phyloP scores from a whole-genome alignment of 1,284 basidiomycete genomes.

The Cryptococcus deneoformans region DNA sequence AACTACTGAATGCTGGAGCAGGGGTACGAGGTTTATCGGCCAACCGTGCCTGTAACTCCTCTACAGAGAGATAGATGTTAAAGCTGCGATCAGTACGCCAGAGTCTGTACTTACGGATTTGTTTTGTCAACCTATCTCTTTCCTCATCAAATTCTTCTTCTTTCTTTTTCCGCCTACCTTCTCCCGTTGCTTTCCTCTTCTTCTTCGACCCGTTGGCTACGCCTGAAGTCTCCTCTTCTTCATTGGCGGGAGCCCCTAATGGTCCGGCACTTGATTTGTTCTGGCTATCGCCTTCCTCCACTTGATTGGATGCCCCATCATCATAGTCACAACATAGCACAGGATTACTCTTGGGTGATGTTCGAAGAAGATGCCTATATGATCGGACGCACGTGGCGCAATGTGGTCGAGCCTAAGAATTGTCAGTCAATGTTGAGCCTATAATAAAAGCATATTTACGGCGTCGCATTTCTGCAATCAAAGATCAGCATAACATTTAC shows the following conservation, averaged over 20 bases:
- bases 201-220: conserved; percentile 22
- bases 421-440: conserved; percentile 3
- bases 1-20: not conserved
- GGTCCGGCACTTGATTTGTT: not conserved
- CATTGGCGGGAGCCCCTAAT: conserved; percentile 15
- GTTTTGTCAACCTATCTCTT: conserved; percentile 29
- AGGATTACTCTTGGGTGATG: conserved; percentile 35
- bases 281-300: not conserved
- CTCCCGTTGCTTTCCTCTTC: conserved; percentile 31
- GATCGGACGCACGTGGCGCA: conserved; percentile 47
- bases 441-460: conserved; percentile 5
- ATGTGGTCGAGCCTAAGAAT: conserved; percentile 32
- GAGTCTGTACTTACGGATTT: conserved; percentile 30
- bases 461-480: conserved; percentile 45
- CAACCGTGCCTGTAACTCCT: conserved; percentile 28
- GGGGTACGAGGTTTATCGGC: not conserved
- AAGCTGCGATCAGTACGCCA: not conserved
- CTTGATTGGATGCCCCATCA: conserved; percentile 11
- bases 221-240: conserved; percentile 5
- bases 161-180: conserved; percentile 25
- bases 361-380: conserved; percentile 40
- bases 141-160: conserved; percentile 30
- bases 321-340: conserved; percentile 44
- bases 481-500: not conserved
- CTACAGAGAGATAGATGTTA: conserved; percentile 7